Base-by-base conservation (phyloP, 1,284 basidiomycete genomes). In the Sporisorium iseilematis-ciliati region DNA sequence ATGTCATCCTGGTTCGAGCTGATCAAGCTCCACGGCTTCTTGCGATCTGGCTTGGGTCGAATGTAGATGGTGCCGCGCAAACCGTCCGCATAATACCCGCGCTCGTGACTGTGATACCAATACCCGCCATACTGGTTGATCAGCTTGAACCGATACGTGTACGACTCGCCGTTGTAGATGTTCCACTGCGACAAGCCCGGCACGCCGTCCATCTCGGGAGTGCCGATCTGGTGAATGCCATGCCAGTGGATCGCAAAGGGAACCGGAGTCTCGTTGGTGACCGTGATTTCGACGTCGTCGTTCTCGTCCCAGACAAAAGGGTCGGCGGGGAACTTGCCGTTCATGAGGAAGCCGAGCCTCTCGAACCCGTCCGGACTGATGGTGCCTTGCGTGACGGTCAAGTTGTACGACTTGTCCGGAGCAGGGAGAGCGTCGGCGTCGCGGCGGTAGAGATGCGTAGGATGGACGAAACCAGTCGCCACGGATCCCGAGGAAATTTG, bases 171-270 rank as follows among this genome's bases (percentile, higher is more conserved):
- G 11, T 52, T 16, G 25, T 74, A 74, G 62, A 78, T 78, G 56
- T 71, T 75, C 76, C 76, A 78, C 57, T 78, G 76, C 18, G 64
- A 72, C 23, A 78, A 31, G 10, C 76, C 76, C 3, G 76, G 76
- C n/a, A 78, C 76, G 18, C 76, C 76, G 46, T 78, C 76, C 76
- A 78, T 78, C 55, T 78, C 67, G 11, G 76, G 76, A 4, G 60
- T 65, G 42, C 76, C 76, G 33, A 75, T 72, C 65, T 78, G 76
- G 46, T 75, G 71, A 18, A 78, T 68, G 33, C 76, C 76, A 51
- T 78, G 76, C 72, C 72, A 78, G 57, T 78, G 75, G 8, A 74
- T 70, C 18, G 75, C 65, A 40, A 77, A 77, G 21, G 74, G 68
- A 18, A 76, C 74, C 2, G 69, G 65, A 31, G 62, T 40, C 40